These are phyloP conservation scores for Aurifilum marmelostoma DNA, from an alignment of 2,329 filamentous ascomycete species.

Conservation along the genomic window DNA sequence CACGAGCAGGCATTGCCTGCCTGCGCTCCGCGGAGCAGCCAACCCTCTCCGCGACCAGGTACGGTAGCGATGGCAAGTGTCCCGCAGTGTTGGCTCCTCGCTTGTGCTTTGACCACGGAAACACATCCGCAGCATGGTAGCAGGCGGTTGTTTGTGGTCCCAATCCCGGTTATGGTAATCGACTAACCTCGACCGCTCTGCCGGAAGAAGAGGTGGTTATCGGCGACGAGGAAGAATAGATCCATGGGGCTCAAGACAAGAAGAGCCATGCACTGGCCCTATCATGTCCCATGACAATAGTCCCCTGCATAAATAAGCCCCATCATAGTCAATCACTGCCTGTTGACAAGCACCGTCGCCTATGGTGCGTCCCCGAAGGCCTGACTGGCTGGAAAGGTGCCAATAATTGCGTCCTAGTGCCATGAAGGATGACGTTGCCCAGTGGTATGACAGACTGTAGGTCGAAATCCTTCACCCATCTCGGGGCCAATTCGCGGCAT, in stretches of 20 bases:
- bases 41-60: background rate
- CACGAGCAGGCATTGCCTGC: background rate
- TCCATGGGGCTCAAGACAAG: background rate
- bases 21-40: background rate
- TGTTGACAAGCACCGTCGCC: background rate
- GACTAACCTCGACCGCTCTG: background rate
- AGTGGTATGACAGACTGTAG: background rate
- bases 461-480: background rate
- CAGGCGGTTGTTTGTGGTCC: background rate
- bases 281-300: background rate
- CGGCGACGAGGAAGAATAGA: slow-evolving; percentile 2
- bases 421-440: slow-evolving; percentile 10
- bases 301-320: background rate
- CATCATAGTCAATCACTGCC: background rate
- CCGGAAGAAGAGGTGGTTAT: background rate
- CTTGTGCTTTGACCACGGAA: background rate
- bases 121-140: background rate
- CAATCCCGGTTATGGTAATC: background rate
- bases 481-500: background rate
- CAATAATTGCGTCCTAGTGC: background rate
- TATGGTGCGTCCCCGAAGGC: background rate
- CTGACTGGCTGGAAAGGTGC: background rate
- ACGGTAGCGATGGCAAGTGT: slow-evolving; percentile 6
- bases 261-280: background rate
- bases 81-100: background rate